Evolutionary conservation across 2,329 filamentous ascomycete genomes (phyloP).

Genomic region (Aureobasidium lini): DNA sequence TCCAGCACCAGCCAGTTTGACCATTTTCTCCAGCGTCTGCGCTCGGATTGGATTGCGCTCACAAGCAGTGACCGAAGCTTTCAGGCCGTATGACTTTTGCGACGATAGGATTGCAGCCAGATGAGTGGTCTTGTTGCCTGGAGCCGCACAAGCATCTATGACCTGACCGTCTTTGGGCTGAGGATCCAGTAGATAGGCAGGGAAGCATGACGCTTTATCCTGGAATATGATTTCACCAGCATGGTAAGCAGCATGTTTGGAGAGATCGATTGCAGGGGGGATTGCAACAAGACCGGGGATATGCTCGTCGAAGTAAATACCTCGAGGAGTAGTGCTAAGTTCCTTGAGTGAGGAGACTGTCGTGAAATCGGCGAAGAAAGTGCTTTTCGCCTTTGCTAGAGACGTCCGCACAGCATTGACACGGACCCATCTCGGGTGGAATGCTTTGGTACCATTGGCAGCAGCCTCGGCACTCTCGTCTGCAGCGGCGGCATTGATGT

Average conservation of each 20-base stretch:
- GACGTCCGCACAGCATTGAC: slow-evolving; percentile 72
- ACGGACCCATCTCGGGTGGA: slow-evolving; percentile 84
- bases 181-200: slow-evolving; percentile 76
- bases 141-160: slow-evolving; percentile 89
- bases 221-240: slow-evolving; percentile 79
- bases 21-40: slow-evolving; percentile 76
- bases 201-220: slow-evolving; percentile 96
- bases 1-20: slow-evolving; percentile 65
- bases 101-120: slow-evolving; percentile 63
- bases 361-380: slow-evolving; percentile 62
- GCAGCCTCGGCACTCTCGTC: slow-evolving; percentile 23
- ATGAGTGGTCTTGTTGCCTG: slow-evolving; percentile 96
- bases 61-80: slow-evolving; percentile 61
- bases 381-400: slow-evolving; percentile 62
- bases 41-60: slow-evolving; percentile 68
- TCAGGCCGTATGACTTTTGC: slow-evolving; percentile 21
- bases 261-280: slow-evolving; percentile 63
- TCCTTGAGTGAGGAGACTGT: slow-evolving; percentile 52
- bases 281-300: slow-evolving; percentile 79
- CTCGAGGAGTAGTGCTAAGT: slow-evolving; percentile 37
- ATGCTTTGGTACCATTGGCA: slow-evolving; percentile 36
- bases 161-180: slow-evolving; percentile 61
- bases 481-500: slow-evolving; percentile 41
- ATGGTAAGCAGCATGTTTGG: slow-evolving; percentile 64
- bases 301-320: slow-evolving; percentile 67